Percentiles rank a stretch among this genome's conserved stretches.
These are phyloP conservation scores for Magnusiomyces sp. DNA, from an alignment of 1,139 yeast species.

Conservation along the genomic window DNA sequence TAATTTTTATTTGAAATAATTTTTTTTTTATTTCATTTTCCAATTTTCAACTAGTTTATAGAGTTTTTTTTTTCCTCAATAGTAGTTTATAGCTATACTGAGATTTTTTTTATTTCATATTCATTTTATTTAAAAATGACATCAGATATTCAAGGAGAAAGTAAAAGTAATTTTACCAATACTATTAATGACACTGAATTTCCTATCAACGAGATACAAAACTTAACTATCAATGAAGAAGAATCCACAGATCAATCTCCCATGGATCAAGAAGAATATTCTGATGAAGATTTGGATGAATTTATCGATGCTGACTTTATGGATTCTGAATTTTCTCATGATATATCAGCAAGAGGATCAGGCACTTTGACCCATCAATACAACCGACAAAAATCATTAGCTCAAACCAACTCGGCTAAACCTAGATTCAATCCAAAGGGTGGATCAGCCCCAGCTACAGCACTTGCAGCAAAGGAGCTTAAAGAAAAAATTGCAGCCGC, in stretches of 20 bases:
- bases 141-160: too few relatives aligned
- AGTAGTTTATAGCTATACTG: too few relatives aligned
- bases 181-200: too few relatives aligned
- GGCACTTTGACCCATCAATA: constrained; percentile 2
- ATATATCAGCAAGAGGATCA: background rate
- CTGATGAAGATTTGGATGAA: constrained; percentile 3
- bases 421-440: constrained; percentile 5
- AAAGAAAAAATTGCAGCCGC: background rate
- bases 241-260: too few relatives aligned
- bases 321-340: constrained; percentile 4
- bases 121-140: too few relatives aligned
- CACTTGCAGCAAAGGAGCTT: background rate
- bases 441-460: constrained; percentile 4
- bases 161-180: too few relatives aligned
- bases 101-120: too few relatives aligned
- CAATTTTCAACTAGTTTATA: too few relatives aligned
- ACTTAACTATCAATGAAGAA: too few relatives aligned
- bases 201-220: too few relatives aligned
- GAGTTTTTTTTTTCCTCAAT: too few relatives aligned
- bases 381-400: background rate
- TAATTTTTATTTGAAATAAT: too few relatives aligned
- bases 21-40: background rate
- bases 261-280: background rate
- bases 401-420: background rate
- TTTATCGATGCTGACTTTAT: constrained; percentile 2